phyloP scores from a whole-genome alignment of 345 rosid species.

The Lagerstroemia speciosa region DNA sequence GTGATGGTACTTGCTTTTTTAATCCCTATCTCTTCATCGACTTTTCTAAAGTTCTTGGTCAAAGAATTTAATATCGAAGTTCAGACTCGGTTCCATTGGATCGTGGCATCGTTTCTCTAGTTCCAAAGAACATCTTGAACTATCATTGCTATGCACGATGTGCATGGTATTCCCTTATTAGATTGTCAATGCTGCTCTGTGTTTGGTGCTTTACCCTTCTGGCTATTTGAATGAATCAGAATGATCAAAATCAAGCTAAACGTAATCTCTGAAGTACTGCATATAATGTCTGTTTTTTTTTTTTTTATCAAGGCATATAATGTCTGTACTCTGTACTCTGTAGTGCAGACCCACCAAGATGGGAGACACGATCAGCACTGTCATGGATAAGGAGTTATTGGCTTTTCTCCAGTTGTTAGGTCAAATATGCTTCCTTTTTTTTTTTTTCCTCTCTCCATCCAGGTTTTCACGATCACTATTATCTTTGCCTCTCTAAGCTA shows the following conservation, averaged over 20 bases:
- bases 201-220: not conserved
- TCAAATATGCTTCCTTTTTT: not conserved
- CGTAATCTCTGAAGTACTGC: too few species aligned
- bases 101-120: not conserved
- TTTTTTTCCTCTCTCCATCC: not conserved
- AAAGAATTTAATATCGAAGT: not conserved
- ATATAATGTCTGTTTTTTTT: too few species aligned
- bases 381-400: not conserved
- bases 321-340: too few species aligned
- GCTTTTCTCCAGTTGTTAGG: not conserved
- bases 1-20: not conserved
- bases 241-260: too few species aligned
- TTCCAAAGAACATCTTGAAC: not conserved
- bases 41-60: not conserved
- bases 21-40: not conserved
- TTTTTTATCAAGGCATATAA: too few species aligned
- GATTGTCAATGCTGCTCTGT: not conserved
- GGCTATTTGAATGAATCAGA: not conserved
- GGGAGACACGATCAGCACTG: conserved; percentile 2
- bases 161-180: too few species aligned
- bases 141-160: not conserved
- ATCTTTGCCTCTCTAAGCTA: conserved; percentile 2
- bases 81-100: not conserved
- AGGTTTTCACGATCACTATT: not conserved
- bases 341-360: not conserved